Percentiles rank a stretch among this genome's conserved stretches.
Evolutionary conservation across 768 basidiomycete species (phyloP).

Genomic region (Pleurotus eryngii): DNA sequence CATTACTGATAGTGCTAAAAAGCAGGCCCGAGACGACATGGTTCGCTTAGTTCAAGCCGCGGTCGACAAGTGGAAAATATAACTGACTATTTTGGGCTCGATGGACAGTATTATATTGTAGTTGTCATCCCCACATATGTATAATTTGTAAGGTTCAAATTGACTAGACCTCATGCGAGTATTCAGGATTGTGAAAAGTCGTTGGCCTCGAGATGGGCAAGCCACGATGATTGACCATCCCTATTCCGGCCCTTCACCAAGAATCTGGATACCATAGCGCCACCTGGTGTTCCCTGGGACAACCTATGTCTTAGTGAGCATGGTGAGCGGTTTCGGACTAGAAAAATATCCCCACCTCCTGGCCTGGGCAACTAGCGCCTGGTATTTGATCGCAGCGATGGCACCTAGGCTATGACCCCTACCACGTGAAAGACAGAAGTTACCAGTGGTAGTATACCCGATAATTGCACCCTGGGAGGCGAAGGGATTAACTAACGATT

Average conservation of each 20-base stretch:
- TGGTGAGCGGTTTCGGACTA: too few relatives aligned
- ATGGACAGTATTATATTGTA: conserved; percentile 7
- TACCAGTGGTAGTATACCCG: conserved; percentile 84
- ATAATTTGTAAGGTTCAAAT: too few relatives aligned
- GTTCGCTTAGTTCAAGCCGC: conserved; percentile 66
- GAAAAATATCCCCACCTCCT: too few relatives aligned
- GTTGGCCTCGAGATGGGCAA: conserved; percentile 40
- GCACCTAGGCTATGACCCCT: conserved; percentile 76
- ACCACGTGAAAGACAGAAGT: conserved; percentile 76
- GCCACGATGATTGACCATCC: conserved; percentile 50
- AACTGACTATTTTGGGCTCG: background rate
- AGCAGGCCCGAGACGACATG: conserved; percentile 77
- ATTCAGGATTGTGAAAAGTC: conserved; percentile 10
- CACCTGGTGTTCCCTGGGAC: background rate
- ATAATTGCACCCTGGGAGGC: conserved; percentile 44
- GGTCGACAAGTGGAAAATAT: conserved; percentile 73
- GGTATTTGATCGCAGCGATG: conserved; percentile 51
- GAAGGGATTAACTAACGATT: too few relatives aligned
- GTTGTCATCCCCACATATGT: background rate
- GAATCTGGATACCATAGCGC: conserved; percentile 24
- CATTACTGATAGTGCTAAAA: conserved; percentile 79
- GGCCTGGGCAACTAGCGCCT: conserved; percentile 32
- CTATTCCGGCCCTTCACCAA: conserved; percentile 67
- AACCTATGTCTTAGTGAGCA: background rate
- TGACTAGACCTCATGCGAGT: too few relatives aligned